These are phyloP conservation scores for Eucalyptus regnans DNA, from an alignment of 345 rosid species.

Conservation along the genomic window DNA sequence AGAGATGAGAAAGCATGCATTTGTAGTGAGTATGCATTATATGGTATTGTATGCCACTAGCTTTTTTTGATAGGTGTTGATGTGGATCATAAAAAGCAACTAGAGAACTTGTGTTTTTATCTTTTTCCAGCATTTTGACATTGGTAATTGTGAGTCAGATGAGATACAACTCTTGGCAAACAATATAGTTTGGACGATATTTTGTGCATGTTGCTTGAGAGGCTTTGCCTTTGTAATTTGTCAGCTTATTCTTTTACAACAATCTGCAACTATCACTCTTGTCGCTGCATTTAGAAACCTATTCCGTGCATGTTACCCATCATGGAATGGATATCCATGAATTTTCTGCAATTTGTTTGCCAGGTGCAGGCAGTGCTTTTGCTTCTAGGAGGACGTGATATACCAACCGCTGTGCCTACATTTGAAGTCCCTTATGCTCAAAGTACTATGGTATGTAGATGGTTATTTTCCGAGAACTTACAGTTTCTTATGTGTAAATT, in stretches of 20 bases:
- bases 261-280: background rate
- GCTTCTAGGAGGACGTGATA: slow-evolving; percentile 50
- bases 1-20: background rate
- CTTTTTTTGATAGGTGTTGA: background rate
- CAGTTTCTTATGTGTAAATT: background rate
- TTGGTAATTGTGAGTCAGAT: background rate
- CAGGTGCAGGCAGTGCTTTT: slow-evolving; percentile 71
- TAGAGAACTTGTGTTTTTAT: background rate
- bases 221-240: background rate
- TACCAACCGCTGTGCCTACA: slow-evolving; percentile 43
- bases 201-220: background rate
- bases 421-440: slow-evolving; percentile 33
- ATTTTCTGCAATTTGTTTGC: background rate
- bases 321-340: background rate
- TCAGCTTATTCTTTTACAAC: background rate
- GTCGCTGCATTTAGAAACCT: background rate
- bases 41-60: background rate
- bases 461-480: background rate
- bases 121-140: background rate
- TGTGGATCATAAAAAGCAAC: background rate
- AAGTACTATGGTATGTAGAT: slow-evolving; percentile 10
- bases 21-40: background rate
- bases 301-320: background rate
- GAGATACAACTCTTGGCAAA: background rate
- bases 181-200: background rate